Conservation (phyloP, 805 yeast genomes). For the Zygotorulaspora danielsina region DNA sequence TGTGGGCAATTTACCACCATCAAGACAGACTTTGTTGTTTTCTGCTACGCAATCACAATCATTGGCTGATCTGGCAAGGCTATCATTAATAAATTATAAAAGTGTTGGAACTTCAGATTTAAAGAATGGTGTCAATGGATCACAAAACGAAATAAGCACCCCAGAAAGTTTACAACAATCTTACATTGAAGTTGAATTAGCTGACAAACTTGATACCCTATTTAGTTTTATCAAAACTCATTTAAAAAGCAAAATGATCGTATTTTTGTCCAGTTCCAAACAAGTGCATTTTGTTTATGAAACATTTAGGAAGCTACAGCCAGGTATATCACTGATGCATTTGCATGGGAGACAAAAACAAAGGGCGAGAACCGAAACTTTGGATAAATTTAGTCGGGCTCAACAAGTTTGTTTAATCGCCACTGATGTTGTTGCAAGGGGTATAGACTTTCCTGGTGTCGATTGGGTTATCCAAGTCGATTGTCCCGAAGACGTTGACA, state of each 20-base stretch:
- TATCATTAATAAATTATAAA: slow-evolving; percentile 45
- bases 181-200: slow-evolving; percentile 64
- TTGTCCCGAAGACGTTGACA: slow-evolving; percentile 85
- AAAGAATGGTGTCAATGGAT: slow-evolving; percentile 44
- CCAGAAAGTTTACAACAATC: slow-evolving; percentile 85
- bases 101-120: slow-evolving; percentile 44
- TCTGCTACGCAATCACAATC: slow-evolving; percentile 89
- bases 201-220: slow-evolving; percentile 77
- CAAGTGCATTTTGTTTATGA: slow-evolving; percentile 90
- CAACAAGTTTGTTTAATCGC: slow-evolving; percentile 80
- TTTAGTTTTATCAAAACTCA: slow-evolving; percentile 87
- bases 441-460: slow-evolving; percentile 86
- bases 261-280: slow-evolving; percentile 81
- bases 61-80: slow-evolving; percentile 74
- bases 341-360: slow-evolving; percentile 89
- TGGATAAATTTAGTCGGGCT: slow-evolving; percentile 70
- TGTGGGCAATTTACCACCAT: slow-evolving; percentile 67
- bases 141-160: slow-evolving; percentile 60
- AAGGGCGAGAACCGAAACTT: slow-evolving; percentile 79
- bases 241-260: slow-evolving; percentile 71
- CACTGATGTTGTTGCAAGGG: slow-evolving; percentile 89
- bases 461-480: slow-evolving; percentile 95
- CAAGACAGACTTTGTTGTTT: slow-evolving; percentile 77
- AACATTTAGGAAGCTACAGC: slow-evolving; percentile 78
- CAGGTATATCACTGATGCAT: slow-evolving; percentile 84